Evolutionary conservation across 805 yeast species (phyloP), one percentile per base, ranked within the genome.

Genomic region (Metschnikowia cerradonensis): DNA sequence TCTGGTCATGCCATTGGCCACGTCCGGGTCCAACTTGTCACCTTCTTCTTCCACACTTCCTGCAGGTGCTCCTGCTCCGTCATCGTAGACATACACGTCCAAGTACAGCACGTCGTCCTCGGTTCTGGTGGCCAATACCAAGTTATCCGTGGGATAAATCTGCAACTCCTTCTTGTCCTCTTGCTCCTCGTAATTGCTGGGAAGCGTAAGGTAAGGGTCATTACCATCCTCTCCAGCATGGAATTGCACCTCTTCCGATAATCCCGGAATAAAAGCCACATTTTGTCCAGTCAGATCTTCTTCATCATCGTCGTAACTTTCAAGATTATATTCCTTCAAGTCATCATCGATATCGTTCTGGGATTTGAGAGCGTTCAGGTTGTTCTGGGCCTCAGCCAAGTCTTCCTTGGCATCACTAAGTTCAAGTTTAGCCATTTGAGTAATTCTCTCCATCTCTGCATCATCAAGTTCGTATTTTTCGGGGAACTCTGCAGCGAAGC

Each of bases 31-130:
- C 34, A 71, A 62, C 53, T 78, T 77, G 60, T 86, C 92, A 41
- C 75, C 84, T 54, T 83, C 91, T 54, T 79, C 85, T 53, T 85
- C 90, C 30, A 78, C 76, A 4, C 82, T 76, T 22, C 83, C 83
- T 30, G 72, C 77, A 47, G 90, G 92, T 45, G 88, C 89, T 38
- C 91, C 92, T 20, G 92, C 91, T 64, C 91, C 90, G 64, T 91
- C 96, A 65, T 94, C 98, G 66, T 91, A 94, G 22, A 94, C 88
- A 62, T 92, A 92, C 3, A 92, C 95, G 62, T 94, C 98, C 63
- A 94, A 75, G 64, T 86, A 88, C 6, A 97, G 90, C 42, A 94
- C 77, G 45, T 92, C 97, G 67, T 94, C 99, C 65, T 94, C 98
- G 3, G 99, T 94, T 73, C 96, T 84, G 1, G 97, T 85, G 7